Conservation (phyloP, 73 alveolate species). For the Breviolum minutum region DNA sequence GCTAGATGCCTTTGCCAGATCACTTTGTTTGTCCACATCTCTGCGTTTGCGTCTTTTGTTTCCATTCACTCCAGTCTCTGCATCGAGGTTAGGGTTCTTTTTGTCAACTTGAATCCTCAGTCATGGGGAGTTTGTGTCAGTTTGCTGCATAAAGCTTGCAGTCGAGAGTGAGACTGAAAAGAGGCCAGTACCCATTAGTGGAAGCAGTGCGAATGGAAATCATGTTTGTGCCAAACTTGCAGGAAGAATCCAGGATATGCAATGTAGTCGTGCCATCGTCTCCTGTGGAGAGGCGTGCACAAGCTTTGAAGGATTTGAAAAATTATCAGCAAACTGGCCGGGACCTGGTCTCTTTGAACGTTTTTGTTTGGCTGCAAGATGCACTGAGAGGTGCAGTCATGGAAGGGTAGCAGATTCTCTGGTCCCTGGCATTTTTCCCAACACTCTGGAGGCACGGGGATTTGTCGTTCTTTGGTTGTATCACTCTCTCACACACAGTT, state of each 20-base stretch:
- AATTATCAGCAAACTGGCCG: neutral
- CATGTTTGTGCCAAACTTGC: neutral
- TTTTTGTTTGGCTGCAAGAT: neutral
- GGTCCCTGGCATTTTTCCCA: slow-evolving; percentile 13
- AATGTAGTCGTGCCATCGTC: neutral
- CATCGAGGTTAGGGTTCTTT: too few relatives aligned
- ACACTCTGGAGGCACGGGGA: slow-evolving; percentile 27
- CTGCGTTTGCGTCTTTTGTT: too few relatives aligned
- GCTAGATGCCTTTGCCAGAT: too few relatives aligned
- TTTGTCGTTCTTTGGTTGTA: too few relatives aligned
- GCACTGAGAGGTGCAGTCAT: neutral
- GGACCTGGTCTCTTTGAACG: neutral
- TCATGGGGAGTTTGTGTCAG: too few relatives aligned
- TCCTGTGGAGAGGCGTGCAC: neutral
- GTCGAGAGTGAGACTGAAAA: too few relatives aligned
- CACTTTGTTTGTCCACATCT: too few relatives aligned
- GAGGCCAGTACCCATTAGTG: too few relatives aligned
- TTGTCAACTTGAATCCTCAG: too few relatives aligned
- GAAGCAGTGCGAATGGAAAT: neutral
- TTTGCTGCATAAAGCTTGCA: too few relatives aligned
- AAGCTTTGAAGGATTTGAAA: neutral
- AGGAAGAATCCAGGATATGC: slow-evolving; percentile 4
- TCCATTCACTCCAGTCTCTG: too few relatives aligned
- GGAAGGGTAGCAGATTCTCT: neutral
- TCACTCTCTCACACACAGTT: neutral